Percentiles rank a stretch among this genome's conserved stretches.
These are phyloP conservation scores for Hypoxylon subgilvum DNA, from an alignment of 495 filamentous ascomycete genomes.

Conservation along the genomic window DNA sequence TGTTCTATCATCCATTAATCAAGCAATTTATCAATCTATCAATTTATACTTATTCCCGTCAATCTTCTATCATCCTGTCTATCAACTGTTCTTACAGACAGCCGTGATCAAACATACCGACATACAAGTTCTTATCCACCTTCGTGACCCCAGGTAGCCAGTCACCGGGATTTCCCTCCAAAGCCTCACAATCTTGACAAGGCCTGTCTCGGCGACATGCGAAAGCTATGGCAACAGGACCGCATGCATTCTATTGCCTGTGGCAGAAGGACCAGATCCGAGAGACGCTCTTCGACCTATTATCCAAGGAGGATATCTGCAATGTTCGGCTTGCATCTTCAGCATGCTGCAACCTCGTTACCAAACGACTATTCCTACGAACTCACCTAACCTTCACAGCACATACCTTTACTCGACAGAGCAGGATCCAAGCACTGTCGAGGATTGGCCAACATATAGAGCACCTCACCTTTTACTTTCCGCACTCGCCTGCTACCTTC, in stretches of 20 bases:
- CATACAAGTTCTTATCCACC: slow-evolving; percentile 8
- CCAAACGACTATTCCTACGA: slow-evolving; percentile 59
- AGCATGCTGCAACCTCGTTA: slow-evolving; percentile 59
- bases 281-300: slow-evolving; percentile 56
- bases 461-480: slow-evolving; percentile 70
- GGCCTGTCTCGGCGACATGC: slow-evolving; percentile 48
- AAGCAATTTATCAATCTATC: neutral
- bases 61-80: neutral
- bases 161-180: slow-evolving; percentile 6
- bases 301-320: slow-evolving; percentile 57
- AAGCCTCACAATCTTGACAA: slow-evolving; percentile 19
- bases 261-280: slow-evolving; percentile 59
- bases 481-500: slow-evolving; percentile 73
- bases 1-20: slow-evolving; percentile 5
- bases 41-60: slow-evolving; percentile 2
- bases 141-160: slow-evolving; percentile 27
- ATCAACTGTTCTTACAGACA: slow-evolving; percentile 15
- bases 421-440: slow-evolving; percentile 69
- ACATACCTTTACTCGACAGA: slow-evolving; percentile 71
- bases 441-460: slow-evolving; percentile 75
- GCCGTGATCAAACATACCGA: slow-evolving; percentile 17
- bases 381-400: slow-evolving; percentile 69
- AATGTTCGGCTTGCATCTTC: slow-evolving; percentile 56
- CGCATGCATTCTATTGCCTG: slow-evolving; percentile 58
- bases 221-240: slow-evolving; percentile 54